Evolutionary conservation across 768 basidiomycete species (phyloP).

Genomic region (Butyriboletus loyo): DNA sequence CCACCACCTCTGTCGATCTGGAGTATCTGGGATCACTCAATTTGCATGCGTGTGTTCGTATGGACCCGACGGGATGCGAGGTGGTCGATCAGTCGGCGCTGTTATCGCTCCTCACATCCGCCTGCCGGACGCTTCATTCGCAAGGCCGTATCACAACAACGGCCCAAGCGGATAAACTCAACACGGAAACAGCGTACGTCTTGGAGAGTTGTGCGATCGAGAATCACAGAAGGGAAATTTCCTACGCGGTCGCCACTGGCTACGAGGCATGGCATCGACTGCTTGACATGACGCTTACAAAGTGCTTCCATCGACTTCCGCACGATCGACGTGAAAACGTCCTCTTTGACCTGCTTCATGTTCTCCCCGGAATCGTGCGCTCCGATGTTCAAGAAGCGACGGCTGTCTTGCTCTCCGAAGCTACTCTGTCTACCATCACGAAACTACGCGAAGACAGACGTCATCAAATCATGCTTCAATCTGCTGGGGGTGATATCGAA

Average conservation of each 20-base stretch:
- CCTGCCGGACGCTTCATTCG: slow-evolving; percentile 58
- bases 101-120: slow-evolving; percentile 60
- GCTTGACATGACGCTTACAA: slow-evolving; percentile 80
- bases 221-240: slow-evolving; percentile 82
- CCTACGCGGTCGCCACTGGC: slow-evolving; percentile 62
- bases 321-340: slow-evolving; percentile 83
- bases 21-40: slow-evolving; percentile 66
- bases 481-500: slow-evolving; percentile 58
- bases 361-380: slow-evolving; percentile 71
- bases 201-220: slow-evolving; percentile 82
- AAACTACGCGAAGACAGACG: slow-evolving; percentile 84
- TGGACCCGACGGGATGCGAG: slow-evolving; percentile 73
- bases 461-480: slow-evolving; percentile 64
- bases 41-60: slow-evolving; percentile 65
- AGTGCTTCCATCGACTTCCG: slow-evolving; percentile 81
- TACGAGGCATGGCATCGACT: slow-evolving; percentile 85
- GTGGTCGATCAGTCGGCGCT: slow-evolving; percentile 75
- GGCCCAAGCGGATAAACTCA: slow-evolving; percentile 63
- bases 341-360: slow-evolving; percentile 85
- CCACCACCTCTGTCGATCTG: slow-evolving; percentile 54
- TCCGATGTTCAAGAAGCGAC: slow-evolving; percentile 66
- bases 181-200: slow-evolving; percentile 69
- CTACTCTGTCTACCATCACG: slow-evolving; percentile 76
- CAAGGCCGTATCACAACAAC: slow-evolving; percentile 65
- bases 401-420: slow-evolving; percentile 80